These are phyloP conservation scores for Annulohypoxylon bovei DNA, from an alignment of 495 filamentous ascomycete genomes.

Conservation along the genomic window DNA sequence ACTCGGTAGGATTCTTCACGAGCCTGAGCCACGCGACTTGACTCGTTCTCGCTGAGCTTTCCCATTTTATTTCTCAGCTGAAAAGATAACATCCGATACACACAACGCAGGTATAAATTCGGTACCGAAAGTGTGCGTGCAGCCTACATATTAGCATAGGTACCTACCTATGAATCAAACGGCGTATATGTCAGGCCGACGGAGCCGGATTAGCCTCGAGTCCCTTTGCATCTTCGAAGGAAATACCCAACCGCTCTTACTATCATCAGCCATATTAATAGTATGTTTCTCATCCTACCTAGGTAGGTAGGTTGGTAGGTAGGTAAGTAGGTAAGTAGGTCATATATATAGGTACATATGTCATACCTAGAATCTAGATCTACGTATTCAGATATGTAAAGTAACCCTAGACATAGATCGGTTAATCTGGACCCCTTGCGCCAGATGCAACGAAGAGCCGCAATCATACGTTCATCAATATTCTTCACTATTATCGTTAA, in stretches of 20 bases:
- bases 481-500: background rate
- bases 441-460: background rate
- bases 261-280: background rate
- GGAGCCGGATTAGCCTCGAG: background rate
- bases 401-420: background rate
- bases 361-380: background rate
- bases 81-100: background rate
- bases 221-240: background rate
- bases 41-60: background rate
- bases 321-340: no score
- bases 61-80: background rate
- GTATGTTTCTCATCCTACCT: background rate
- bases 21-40: background rate
- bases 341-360: background rate
- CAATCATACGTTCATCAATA: background rate
- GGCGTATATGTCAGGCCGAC: background rate
- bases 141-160: background rate
- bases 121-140: background rate
- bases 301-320: background rate
- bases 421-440: background rate
- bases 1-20: background rate
- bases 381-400: background rate
- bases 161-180: background rate
- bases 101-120: background rate
- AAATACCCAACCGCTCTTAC: background rate